Base-by-base conservation (phyloP, 2,329 filamentous ascomycete species). In the Alternaria metachromatica region DNA sequence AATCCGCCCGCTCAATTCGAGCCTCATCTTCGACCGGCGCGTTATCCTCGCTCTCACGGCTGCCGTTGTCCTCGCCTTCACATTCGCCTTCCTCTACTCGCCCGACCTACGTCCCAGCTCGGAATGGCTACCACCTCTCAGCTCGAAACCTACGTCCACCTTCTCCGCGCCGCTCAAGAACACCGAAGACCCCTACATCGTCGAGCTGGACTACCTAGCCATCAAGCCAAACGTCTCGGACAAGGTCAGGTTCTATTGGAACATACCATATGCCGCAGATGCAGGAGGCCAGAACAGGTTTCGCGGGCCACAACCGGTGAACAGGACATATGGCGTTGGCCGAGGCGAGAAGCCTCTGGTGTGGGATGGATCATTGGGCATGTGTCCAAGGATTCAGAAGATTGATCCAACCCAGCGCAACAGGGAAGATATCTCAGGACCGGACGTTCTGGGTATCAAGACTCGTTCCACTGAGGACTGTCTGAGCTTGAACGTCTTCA, bases 401-500 rank as follows among this genome's bases (percentile, higher is more conserved):
- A 78, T 78, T 26, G 71, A 77, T 37, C 55, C 71, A 2, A 72
- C 53, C 1, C 58, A 66, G 58, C 62, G 76, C 18, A 77, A 76
- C 50, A 63, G 66, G 33, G 50, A 76, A 9, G 74, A 76, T 51
- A 64, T 78, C 26, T 66, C 72, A 2, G 71, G 69, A 9, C 71
- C 72, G 5, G 70, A 76, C 4, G 67, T 77, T 6, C 55, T 72
- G 15, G 76, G 76, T 6, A 72, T 76, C 44, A 68, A 72, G 15
- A 67, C 74, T 8, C 63, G 69, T 21, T 65, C 56, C 21, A 78
- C 74, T 2, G 76, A 78, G 57, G 81, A 84, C 26, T 84, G 83
- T 56, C 63, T 84, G 68, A 84, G 80, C 66, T 70, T 84, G 20
- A 77, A 78, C 45, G 76, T 78, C 9, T 78, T 78, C 55, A 73